phyloP scores from a whole-genome alignment of 805 yeast genomes.

The Yueomyces sinensis region DNA sequence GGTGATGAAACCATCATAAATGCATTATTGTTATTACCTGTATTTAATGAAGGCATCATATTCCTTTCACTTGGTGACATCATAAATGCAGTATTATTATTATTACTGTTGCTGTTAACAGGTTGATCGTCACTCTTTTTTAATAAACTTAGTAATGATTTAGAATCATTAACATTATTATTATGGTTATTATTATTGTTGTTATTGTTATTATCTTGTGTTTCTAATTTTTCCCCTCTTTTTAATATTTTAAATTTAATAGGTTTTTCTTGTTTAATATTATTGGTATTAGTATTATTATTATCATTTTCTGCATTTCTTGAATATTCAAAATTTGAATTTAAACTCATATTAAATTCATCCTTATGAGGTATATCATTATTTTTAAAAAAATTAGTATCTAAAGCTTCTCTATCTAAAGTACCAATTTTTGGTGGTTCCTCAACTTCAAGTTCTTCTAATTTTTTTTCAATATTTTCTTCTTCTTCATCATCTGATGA shows the following conservation, averaged over 20 bases:
- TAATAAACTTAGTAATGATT: constrained; percentile 1
- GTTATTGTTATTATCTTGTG: too few relatives aligned
- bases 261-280: constrained; percentile 14
- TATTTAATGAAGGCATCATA: too few relatives aligned
- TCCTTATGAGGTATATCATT: constrained; percentile 15
- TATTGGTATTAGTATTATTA: not conserved
- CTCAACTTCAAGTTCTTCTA: constrained; percentile 7
- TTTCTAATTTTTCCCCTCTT: constrained; percentile 25
- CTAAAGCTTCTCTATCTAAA: constrained; percentile 2
- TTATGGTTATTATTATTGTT: too few relatives aligned
- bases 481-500: constrained; percentile 2
- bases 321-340: constrained; percentile 1
- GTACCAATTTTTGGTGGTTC: constrained; percentile 1
- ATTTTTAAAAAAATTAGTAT: constrained; percentile 6
- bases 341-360: constrained; percentile 6
- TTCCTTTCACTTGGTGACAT: too few relatives aligned
- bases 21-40: too few relatives aligned
- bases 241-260: constrained; percentile 24
- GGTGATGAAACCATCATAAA: too few relatives aligned
- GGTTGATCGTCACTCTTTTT: too few relatives aligned
- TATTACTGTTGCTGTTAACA: too few relatives aligned
- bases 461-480: constrained; percentile 3
- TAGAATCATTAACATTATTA: not conserved
- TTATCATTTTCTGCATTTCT: not conserved
- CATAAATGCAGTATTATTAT: too few relatives aligned